Evolutionary conservation across 108 stramenopile genomes (phyloP).

Genomic region (Craspedostauros australis): DNA sequence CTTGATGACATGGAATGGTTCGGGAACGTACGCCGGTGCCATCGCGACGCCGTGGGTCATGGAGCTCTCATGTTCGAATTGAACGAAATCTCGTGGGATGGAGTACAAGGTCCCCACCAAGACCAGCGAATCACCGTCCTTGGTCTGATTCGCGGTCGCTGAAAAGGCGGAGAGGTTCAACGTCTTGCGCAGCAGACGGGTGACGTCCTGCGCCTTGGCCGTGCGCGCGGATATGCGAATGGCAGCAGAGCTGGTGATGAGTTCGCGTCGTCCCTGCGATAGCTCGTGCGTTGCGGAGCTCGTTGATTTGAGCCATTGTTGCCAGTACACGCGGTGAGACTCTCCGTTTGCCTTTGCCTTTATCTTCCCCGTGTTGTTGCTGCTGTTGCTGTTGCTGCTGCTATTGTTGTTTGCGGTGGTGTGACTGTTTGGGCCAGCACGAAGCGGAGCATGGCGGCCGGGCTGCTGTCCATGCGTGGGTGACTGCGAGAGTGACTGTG

Average conservation of each 20-base stretch:
- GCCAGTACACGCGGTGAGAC: conserved; percentile 51
- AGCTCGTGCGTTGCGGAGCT: background rate
- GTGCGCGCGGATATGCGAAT: conserved; percentile 31
- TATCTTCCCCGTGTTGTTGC: no score
- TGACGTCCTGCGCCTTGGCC: conserved; percentile 45
- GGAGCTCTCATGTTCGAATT: conserved; percentile 47
- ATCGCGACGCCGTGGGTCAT: no score
- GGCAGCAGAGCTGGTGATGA: conserved; percentile 47
- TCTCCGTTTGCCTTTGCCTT: conserved; percentile 28
- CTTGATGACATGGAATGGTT: conserved; percentile 39
- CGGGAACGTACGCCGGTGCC: background rate
- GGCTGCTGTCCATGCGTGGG: no score
- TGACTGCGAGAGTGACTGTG: no score
- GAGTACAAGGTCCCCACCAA: conserved; percentile 51
- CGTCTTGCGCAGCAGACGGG: conserved; percentile 35
- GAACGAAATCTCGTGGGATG: conserved; percentile 37
- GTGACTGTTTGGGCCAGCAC: no score
- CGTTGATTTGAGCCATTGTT: conserved; percentile 24
- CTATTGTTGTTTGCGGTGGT: no score
- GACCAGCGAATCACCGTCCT: conserved; percentile 25
- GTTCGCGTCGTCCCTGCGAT: conserved; percentile 4
- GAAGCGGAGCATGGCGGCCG: no score
- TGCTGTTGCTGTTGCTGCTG: no score
- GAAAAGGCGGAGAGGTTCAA: conserved; percentile 15
- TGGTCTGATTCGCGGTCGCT: background rate